Base-by-base conservation (phyloP, 345 rosid species). In the Crucihimalaya himalaica region DNA sequence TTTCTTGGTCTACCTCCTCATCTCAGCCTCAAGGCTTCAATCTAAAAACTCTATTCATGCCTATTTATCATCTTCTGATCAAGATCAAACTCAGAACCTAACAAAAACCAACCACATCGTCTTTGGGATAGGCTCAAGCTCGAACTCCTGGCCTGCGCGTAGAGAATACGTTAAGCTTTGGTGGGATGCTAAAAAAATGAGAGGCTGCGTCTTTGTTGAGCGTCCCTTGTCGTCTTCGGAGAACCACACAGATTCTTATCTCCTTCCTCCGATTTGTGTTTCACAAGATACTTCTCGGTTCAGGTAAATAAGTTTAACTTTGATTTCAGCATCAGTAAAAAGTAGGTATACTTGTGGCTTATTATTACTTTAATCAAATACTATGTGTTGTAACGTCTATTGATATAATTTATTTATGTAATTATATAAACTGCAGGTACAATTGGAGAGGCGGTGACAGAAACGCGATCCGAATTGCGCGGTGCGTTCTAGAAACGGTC, bases 251-350 rank as follows among this genome's bases (percentile, higher is more conserved):
- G 77, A 71, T 57, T 71, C 80, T 23, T 6, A 65, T 58, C 77
- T 71, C 4, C 80, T 89, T 62, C 98, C 95, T 42, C 87, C 95
- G 0, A 23, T 88, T 5, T 87, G 90, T 70, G 70, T 88, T 53
- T 94, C 98, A 0, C 85, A 69, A 63, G 95, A 89, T 73, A 88
- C 89, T 35, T 91, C 98, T 0, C 50, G 81, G 48, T 94, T 91
- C 32, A 85, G 86, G 42, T 76, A 40, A 35, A 35, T 35, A 37
- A 15, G 2, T 40, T 14, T 8, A 46, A 56, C 27, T 55, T 13
- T 56, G 4, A 43, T 72, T 39, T 37, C 14, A 47, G 18, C 40
- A 16, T 55, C 2, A 15, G 8, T 1, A 7, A 15, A 27, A 54
- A 28, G 4, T 15, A 12, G 2, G 35, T 55, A 15, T 28, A 25